A percentile compares a stretch with the other conserved stretches of the same genome.
phyloP scores from a whole-genome alignment of 179 eudicot species.

The Nepenthes alata region DNA sequence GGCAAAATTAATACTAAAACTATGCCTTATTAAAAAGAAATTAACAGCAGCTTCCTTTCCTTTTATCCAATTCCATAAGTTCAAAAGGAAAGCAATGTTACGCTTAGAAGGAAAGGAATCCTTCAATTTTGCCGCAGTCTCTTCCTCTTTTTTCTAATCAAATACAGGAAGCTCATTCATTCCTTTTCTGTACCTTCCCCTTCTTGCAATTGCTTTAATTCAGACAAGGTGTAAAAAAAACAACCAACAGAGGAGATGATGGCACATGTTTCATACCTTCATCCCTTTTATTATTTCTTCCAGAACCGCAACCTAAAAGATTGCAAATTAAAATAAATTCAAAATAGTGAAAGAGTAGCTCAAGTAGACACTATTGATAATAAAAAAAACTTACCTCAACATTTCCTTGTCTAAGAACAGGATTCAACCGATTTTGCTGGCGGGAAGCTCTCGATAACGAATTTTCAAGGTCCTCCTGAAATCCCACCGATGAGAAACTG shows the following conservation, averaged over 20 bases:
- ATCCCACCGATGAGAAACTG: constrained; percentile 5
- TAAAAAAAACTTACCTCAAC: constrained; percentile 41
- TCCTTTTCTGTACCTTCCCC: no score
- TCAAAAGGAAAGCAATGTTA: no score
- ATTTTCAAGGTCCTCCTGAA: constrained; percentile 81
- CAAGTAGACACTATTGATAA: constrained; percentile 1
- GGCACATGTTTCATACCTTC: constrained; percentile 43
- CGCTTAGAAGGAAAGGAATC: no score
- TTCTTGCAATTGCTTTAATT: no score
- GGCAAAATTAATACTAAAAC: no score
- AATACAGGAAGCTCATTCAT: neutral
- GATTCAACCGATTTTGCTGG: constrained; percentile 46
- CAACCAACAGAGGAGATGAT: neutral
- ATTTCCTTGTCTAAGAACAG: constrained; percentile 51
- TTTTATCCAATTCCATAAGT: no score
- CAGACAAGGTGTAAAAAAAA: no score
- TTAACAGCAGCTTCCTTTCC: no score
- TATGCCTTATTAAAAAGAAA: no score
- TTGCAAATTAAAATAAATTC: neutral
- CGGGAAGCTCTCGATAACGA: constrained; percentile 55
- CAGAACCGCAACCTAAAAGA: constrained; percentile 64
- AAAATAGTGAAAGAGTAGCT: constrained; percentile 1
- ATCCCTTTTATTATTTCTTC: constrained; percentile 80
- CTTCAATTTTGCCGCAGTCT: no score
- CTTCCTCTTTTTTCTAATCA: no score